phyloP scores from a whole-genome alignment of 2,329 filamentous ascomycete genomes.

The Helicocarpus griseus region DNA sequence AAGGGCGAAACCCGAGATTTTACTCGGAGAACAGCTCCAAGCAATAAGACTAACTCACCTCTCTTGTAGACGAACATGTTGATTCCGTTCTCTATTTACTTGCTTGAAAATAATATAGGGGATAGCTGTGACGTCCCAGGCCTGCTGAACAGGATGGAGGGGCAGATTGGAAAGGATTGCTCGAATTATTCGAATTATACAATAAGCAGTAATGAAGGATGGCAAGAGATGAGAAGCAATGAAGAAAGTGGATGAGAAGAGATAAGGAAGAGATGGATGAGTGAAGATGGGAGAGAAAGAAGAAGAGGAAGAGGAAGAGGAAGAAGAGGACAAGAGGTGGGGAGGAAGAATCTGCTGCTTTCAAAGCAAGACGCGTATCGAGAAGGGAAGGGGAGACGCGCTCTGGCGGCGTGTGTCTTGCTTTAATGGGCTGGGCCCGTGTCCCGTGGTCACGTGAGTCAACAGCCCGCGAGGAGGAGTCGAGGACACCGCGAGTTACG shows the following conservation, averaged over 20 bases:
- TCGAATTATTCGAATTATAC: too few species aligned
- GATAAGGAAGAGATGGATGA: not conserved
- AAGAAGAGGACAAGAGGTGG: not conserved
- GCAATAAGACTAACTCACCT: constrained; percentile 36
- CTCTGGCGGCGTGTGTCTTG: not conserved
- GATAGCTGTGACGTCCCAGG: not conserved
- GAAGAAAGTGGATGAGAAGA: not conserved
- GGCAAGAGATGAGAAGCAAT: not conserved
- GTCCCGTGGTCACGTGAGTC: not conserved
- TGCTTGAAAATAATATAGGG: not conserved
- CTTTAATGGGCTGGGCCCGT: not conserved
- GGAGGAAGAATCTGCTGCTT: not conserved
- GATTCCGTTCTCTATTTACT: constrained; percentile 6
- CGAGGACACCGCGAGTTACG: too few species aligned
- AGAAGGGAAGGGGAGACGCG: not conserved
- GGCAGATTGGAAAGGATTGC: not conserved
- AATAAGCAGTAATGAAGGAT: too few species aligned
- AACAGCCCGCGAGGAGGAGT: too few species aligned
- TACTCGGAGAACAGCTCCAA: too few species aligned
- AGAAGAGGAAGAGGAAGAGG: not conserved
- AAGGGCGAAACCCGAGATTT: too few species aligned
- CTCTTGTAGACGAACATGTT: constrained; percentile 56
- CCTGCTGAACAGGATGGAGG: not conserved
- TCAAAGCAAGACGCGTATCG: constrained; percentile 4
- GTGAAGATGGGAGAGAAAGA: not conserved